Conservation (phyloP, 2,329 filamentous ascomycete species). For the Eutypella sp. region DNA sequence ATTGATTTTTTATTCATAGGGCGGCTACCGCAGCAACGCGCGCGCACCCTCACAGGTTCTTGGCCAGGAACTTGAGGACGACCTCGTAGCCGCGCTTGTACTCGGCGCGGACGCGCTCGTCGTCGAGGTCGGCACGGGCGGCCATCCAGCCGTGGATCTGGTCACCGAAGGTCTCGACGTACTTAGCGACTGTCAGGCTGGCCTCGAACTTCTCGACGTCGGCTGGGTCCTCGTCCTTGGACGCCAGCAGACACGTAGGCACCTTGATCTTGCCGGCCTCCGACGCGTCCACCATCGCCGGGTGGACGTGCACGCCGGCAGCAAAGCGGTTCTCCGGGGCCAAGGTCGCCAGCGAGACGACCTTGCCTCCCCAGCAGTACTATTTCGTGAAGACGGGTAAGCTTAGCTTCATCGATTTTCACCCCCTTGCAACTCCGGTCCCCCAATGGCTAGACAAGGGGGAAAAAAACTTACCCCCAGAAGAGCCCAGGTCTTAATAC, state of each 20-base stretch:
- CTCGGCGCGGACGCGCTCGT: slow-evolving; percentile 54
- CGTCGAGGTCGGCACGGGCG: slow-evolving; percentile 54
- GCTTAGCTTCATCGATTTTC: too few species aligned
- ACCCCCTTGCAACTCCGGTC: too few species aligned
- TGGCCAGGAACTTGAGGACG: slow-evolving; percentile 22
- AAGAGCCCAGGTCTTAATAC: slow-evolving; percentile 55
- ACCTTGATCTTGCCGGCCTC: slow-evolving; percentile 58
- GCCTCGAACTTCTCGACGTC: slow-evolving; percentile 52
- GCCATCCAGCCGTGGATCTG: slow-evolving; percentile 75
- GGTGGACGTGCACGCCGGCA: slow-evolving; percentile 48
- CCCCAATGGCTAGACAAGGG: too few species aligned
- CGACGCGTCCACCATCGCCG: slow-evolving; percentile 58
- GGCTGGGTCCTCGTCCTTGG: slow-evolving; percentile 56
- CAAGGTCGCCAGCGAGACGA: slow-evolving; percentile 48
- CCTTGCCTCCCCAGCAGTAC: slow-evolving; percentile 70
- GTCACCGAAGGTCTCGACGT: slow-evolving; percentile 61
- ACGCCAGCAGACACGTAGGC: slow-evolving; percentile 59
- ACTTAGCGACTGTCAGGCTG: slow-evolving; percentile 49
- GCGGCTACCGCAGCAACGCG: too few species aligned
- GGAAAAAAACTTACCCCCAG: slow-evolving; percentile 47
- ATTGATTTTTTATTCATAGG: too few species aligned
- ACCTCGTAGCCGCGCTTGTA: slow-evolving; percentile 58
- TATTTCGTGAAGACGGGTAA: too few species aligned
- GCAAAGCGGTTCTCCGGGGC: slow-evolving; percentile 50
- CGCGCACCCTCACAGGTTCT: background rate